Conservation (phyloP, 805 yeast species). For the Komagataella pseudopastoris region DNA sequence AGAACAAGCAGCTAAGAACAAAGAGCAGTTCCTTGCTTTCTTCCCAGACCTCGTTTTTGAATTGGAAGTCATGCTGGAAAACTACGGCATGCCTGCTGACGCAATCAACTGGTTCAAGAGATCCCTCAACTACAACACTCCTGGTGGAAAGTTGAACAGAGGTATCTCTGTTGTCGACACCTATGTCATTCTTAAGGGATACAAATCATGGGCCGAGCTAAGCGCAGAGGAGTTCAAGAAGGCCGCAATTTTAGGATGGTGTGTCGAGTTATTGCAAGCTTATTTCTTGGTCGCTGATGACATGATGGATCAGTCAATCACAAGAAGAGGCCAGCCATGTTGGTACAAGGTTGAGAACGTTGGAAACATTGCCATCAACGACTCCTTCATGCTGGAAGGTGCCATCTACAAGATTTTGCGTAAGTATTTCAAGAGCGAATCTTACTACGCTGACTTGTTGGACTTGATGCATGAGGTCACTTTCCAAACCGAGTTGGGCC, state of each 20-base stretch:
- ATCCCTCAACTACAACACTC: conserved; percentile 72
- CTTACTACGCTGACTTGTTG: conserved; percentile 77
- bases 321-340: conserved; percentile 98
- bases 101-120: conserved; percentile 78
- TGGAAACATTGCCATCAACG: conserved; percentile 91
- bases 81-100: conserved; percentile 73
- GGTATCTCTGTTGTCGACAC: conserved; percentile 94
- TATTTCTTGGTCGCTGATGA: conserved; percentile 96
- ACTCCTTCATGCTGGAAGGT: conserved; percentile 92
- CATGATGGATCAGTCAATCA: conserved; percentile 93
- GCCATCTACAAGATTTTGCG: conserved; percentile 82
- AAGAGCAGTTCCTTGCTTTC: conserved; percentile 44
- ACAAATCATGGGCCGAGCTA: conserved; percentile 43
- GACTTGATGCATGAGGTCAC: conserved; percentile 97
- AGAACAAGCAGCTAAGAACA: conserved; percentile 23
- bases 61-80: conserved; percentile 41
- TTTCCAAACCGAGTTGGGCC: conserved; percentile 96
- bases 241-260: conserved; percentile 89
- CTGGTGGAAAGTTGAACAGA: conserved; percentile 94
- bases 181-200: conserved; percentile 63
- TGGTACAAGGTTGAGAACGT: conserved; percentile 82
- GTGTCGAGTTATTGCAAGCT: conserved; percentile 88
- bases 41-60: conserved; percentile 76
- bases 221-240: conserved; percentile 59
- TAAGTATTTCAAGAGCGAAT: conserved; percentile 72